Conservation (phyloP, 805 yeast species). For the Candida corydali region DNA sequence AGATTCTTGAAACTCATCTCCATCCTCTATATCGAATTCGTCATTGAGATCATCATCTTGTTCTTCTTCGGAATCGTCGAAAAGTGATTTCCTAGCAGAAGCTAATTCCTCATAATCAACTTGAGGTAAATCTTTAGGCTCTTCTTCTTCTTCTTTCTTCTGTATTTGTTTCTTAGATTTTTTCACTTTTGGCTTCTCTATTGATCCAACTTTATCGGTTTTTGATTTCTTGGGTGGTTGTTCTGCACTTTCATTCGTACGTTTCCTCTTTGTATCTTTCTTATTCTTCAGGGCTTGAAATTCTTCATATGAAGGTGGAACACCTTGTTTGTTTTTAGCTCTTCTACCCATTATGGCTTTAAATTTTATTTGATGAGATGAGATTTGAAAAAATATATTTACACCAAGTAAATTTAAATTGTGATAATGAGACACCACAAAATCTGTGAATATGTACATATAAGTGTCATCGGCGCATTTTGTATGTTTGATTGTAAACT, state of each 20-base stretch:
- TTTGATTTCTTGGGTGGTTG: constrained; percentile 8
- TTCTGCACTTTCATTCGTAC: constrained; percentile 10
- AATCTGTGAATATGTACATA: no score
- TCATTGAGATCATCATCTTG: constrained; percentile 39
- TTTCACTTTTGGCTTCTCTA: constrained; percentile 16
- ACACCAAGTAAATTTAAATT: no score
- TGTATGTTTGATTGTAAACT: no score
- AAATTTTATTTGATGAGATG: constrained; percentile 6
- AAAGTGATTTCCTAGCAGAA: constrained; percentile 67
- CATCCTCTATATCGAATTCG: constrained; percentile 33
- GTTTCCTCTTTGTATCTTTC: constrained; percentile 35
- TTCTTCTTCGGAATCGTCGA: constrained; percentile 63
- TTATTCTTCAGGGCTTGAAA: constrained; percentile 47
- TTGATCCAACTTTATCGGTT: constrained; percentile 8
- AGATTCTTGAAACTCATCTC: constrained; percentile 39
- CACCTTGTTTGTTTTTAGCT: constrained; percentile 88
- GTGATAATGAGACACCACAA: no score
- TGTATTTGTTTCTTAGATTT: constrained; percentile 20
- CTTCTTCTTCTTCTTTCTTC: constrained; percentile 17
- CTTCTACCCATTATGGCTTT: constrained; percentile 79
- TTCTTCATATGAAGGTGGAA: constrained; percentile 86
- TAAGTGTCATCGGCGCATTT: no score
- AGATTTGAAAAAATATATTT: constrained; percentile 1
- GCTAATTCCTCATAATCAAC: constrained; percentile 60
- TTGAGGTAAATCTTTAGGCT: constrained; percentile 51